Base-by-base conservation (phyloP, 148 eudicot genomes). In the Cornus suecica region DNA sequence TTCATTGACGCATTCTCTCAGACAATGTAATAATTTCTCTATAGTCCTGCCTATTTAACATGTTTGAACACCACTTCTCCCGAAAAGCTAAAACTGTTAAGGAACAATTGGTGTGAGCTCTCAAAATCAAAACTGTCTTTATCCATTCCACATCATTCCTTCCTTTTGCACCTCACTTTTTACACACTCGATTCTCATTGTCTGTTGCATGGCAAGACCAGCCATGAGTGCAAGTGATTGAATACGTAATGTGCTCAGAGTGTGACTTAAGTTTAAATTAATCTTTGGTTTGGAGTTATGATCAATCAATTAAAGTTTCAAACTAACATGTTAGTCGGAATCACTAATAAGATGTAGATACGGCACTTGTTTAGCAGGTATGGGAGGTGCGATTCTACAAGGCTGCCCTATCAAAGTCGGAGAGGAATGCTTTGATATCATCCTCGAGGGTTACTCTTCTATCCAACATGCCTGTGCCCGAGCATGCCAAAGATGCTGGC, bases 371-470 rank as follows among this genome's bases (percentile, higher is more conserved):
- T 0, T 64, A 11, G 54, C 81, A 92, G 93, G 93, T 93, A 16
- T 93, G 97, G 97, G 95, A 93, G 71, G 95, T 89, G 69, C 74
- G 61, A 42, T 74, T 93, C 11, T 89, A 84, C 83, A 93, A 89
- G 71, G 29, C 75, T 26, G 82, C 86, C 54, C 74, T 89, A 15
- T 68, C 45, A 8, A 77, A 80, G 16, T 16, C 61, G 0, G 86
- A 81, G 28, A 75, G 8, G 22, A 89, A 82, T 72, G 14, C 20
- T 48, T 48, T 48, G 54, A 48, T 48, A 48, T 85, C 98, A 27
- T 74, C 92, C 3, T 81, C 98, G 0, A 78, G 93, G 68, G 95
- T 93, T n/a, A 93, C 93, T 51, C 80, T 93, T 25, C 74, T 88
- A 20, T 81, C 84, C 34, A 93, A 93, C 78, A 72, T 91, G 82